phyloP scores from a whole-genome alignment of 306 rosid species.

The Arachis stenosperma region DNA sequence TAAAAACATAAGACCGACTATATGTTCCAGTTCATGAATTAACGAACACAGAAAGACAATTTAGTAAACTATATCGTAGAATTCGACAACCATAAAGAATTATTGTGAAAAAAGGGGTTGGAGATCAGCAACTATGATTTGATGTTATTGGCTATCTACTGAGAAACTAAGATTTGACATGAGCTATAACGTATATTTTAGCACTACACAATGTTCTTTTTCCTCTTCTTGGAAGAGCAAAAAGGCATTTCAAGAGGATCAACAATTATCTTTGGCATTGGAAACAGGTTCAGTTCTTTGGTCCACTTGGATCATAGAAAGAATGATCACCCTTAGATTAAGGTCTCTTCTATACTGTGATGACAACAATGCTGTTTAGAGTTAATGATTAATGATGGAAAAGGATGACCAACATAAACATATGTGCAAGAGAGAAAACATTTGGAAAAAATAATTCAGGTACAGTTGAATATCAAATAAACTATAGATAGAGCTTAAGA shows the following conservation, averaged over 20 bases:
- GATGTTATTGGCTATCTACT: neutral
- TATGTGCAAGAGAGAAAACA: constrained; percentile 9
- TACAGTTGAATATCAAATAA: neutral
- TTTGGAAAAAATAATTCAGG: neutral
- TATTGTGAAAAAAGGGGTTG: neutral
- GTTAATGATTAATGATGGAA: constrained; percentile 17
- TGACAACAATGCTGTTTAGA: constrained; percentile 1
- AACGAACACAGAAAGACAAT: neutral
- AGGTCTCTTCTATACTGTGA: constrained; percentile 7
- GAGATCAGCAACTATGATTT: constrained; percentile 14
- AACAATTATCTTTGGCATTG: constrained; percentile 7
- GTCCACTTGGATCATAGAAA: constrained; percentile 5
- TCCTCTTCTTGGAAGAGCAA: neutral
- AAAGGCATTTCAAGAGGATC: constrained; percentile 10
- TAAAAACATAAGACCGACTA: constrained; percentile 22
- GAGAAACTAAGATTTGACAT: constrained; percentile 16
- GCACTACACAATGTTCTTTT: neutral
- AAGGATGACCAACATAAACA: neutral
- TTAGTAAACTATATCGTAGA: neutral
- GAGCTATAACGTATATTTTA: constrained; percentile 12
- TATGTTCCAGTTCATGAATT: neutral
- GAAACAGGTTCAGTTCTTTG: constrained; percentile 18
- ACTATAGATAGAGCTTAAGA: constrained; percentile 11
- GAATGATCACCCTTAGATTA: constrained; percentile 14
- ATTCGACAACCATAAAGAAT: neutral